Evolutionary conservation across 2,329 filamentous ascomycete genomes (phyloP).

Genomic region (Myrmaecium sp.): DNA sequence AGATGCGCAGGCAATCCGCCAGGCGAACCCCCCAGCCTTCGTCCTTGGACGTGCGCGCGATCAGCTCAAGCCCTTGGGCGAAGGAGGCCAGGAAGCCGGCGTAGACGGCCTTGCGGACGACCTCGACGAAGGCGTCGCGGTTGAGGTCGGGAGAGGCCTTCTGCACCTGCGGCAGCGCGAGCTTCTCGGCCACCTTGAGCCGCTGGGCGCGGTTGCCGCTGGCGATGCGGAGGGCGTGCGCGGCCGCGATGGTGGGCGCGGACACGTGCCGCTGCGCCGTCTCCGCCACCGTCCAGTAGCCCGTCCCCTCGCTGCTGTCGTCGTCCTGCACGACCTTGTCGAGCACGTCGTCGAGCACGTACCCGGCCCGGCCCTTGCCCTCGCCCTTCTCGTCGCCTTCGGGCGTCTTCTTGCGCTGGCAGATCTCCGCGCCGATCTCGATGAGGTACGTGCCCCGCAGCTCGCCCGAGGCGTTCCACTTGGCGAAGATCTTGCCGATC

Average conservation of each 20-base stretch:
- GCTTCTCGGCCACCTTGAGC: conserved; percentile 24
- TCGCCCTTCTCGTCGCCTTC: conserved; percentile 11
- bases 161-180: conserved; percentile 10
- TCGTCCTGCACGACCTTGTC: conserved; percentile 45
- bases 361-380: conserved; percentile 13
- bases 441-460: conserved; percentile 35
- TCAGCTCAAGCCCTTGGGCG: conserved; percentile 40
- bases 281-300: conserved; percentile 37
- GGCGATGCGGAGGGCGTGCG: conserved; percentile 36
- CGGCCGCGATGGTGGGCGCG: conserved; percentile 33
- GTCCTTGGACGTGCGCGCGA: conserved; percentile 32
- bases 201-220: conserved; percentile 35
- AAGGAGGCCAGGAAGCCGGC: conserved; percentile 35
- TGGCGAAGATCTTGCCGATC: conserved; percentile 33
- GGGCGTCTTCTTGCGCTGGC: conserved; percentile 22
- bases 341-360: conserved; percentile 35
- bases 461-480: conserved; percentile 36
- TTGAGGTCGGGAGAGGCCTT: conserved; percentile 15
- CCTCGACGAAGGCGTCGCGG: conserved; percentile 24
- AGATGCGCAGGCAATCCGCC: conserved; percentile 28
- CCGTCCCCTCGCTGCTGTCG: conserved; percentile 39
- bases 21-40: conserved; percentile 33
- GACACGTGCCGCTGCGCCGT: conserved; percentile 36
- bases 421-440: conserved; percentile 35
- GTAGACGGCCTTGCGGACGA: conserved; percentile 34